A percentile compares a stretch with the other conserved stretches of the same genome.
phyloP scores from a whole-genome alignment of 139 green algal species.

The Chlamydomonas eustigma region DNA sequence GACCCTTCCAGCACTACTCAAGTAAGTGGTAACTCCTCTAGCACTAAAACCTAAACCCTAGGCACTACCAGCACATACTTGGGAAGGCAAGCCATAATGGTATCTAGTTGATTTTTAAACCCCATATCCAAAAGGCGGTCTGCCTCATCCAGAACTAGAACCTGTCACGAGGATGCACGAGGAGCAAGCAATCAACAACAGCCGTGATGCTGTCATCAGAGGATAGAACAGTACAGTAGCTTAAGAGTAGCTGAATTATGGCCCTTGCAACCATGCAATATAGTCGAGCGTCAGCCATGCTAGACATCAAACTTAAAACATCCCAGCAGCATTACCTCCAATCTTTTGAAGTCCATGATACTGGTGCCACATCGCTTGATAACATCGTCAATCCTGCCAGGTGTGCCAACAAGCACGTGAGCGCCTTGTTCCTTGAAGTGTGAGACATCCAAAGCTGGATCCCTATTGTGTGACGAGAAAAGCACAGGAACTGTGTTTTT shows the following conservation, averaged over 20 bases:
- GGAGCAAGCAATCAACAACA: too few relatives aligned
- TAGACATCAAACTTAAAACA: too few relatives aligned
- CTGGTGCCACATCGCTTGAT: constrained; percentile 58
- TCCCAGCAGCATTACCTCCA: constrained; percentile 55
- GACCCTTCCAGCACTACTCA: not conserved
- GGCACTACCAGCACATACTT: constrained; percentile 32
- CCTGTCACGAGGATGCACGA: not conserved
- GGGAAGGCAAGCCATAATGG: constrained; percentile 78
- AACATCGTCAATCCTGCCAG: constrained; percentile 86
- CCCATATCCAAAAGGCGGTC: constrained; percentile 94
- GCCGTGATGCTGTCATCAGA: too few relatives aligned
- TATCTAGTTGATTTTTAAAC: constrained; percentile 73
- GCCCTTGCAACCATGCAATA: too few relatives aligned
- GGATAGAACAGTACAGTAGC: too few relatives aligned
- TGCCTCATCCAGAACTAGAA: constrained; percentile 93
- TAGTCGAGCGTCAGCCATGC: too few relatives aligned
- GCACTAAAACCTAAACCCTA: not conserved
- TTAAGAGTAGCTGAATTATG: too few relatives aligned
- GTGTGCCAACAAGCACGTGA: constrained; percentile 89
- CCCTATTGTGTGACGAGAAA: too few relatives aligned
- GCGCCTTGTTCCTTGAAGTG: constrained; percentile 59
- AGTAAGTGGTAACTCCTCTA: not conserved
- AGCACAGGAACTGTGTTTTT: too few relatives aligned
- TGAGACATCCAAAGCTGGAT: constrained; percentile 60
- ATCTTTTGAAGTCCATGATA: constrained; percentile 55